Evolutionary conservation across 2,329 filamentous ascomycete genomes (phyloP).

Genomic region (Ophiostoma himal-ulmi): DNA sequence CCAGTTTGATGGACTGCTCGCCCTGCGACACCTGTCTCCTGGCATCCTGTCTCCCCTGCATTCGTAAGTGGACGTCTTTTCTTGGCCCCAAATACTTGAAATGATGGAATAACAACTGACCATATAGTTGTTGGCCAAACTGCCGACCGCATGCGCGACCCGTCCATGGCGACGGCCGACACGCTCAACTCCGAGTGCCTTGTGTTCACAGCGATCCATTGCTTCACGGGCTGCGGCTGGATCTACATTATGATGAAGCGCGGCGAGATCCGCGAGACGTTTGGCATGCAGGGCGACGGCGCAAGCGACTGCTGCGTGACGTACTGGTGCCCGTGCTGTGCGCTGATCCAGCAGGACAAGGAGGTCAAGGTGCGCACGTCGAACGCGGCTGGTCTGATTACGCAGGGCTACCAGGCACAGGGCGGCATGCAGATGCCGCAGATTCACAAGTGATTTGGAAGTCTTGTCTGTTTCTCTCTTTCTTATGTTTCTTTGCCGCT

Average conservation of each 20-base stretch:
- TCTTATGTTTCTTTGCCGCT: neutral
- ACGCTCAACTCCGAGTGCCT: conserved; percentile 41
- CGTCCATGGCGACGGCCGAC: conserved; percentile 37
- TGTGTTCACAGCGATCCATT: conserved; percentile 37
- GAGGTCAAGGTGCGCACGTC: conserved; percentile 38
- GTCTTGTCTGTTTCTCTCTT: neutral
- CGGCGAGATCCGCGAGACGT: conserved; percentile 46
- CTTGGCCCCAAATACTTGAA: neutral
- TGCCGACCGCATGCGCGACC: conserved; percentile 41
- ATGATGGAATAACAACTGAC: neutral
- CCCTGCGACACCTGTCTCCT: conserved; percentile 38
- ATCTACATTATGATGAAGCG: conserved; percentile 50
- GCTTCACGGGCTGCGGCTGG: conserved; percentile 40
- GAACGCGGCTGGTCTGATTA: conserved; percentile 24
- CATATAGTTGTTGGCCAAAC: conserved; percentile 41
- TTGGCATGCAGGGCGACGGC: conserved; percentile 46
- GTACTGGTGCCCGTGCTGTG: conserved; percentile 53
- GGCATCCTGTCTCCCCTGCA: conserved; percentile 39
- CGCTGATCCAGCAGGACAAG: conserved; percentile 53
- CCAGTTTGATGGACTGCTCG: conserved; percentile 38
- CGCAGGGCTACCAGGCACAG: conserved; percentile 33
- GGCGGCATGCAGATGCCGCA: conserved; percentile 32
- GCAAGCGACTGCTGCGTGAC: conserved; percentile 46
- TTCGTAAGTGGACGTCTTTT: conserved; percentile 33
- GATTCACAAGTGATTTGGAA: neutral